Evolutionary conservation across 2,329 filamentous ascomycete genomes (phyloP), one percentile per base, ranked within the genome.

Genomic region (Aspergillus novoparasiticus): DNA sequence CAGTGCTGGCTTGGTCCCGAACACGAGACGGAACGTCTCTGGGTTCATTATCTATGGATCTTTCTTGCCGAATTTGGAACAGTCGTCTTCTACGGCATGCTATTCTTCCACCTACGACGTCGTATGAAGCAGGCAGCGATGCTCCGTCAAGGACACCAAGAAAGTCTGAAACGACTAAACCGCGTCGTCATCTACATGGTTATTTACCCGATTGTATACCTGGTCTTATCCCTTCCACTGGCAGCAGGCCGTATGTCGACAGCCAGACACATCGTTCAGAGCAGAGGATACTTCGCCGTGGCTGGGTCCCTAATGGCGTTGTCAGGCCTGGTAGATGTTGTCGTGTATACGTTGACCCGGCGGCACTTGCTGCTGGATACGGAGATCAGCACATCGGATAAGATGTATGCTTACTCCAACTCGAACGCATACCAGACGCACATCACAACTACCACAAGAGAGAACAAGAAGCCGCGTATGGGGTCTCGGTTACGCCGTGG

Each of bases 221-320:
- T 85, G 2, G 74, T 88, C 12, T 65, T 86, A 57, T 90, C 89
- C 63, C 81, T 93, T 39, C 89, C 89, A 0, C 81, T 86, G 12
- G 87, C 87, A 1, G 78, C 77, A 6, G 79, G 77, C 11, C 77
- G 79, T 30, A 81, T 81, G 79, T 72, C 74, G 6, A 74, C 73
- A 2, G 76, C 75, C 23, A 70, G 73, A 5, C 72, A 76, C 21
- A 48, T 71, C n/a, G 58, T 67, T 3, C 73, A 76, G 4, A 76
- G 77, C 48, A 72, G 72, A n/a, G 76, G 78, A 14, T 82, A 82
- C 64, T 81, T 85, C 48, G 83, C 81, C 67, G 75, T 83, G 3
- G 81, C 83, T 1, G 85, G 84, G 21, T 80, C 82, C 5, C 78
- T 87, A 67, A 85, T 87, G 72, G 83, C 84, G 2, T 80, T 82